Conservation (phyloP, 2,329 filamentous ascomycete genomes). For the Colletotrichum incanum region DNA sequence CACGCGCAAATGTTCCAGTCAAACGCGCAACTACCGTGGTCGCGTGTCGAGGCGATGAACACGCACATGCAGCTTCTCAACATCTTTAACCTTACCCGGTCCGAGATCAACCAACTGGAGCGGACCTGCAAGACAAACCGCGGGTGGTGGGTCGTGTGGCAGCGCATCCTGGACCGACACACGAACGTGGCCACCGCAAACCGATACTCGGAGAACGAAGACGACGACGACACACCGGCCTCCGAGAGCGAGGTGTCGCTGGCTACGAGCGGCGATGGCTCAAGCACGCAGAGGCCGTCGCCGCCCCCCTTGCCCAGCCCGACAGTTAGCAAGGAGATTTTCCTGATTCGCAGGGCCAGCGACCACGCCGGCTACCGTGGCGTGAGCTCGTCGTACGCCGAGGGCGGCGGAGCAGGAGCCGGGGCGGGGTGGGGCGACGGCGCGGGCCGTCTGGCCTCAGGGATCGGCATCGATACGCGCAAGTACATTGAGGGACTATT, state of each 20-base stretch:
- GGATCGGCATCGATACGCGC: conserved; percentile 83
- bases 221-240: background rate
- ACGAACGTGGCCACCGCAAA: conserved; percentile 1
- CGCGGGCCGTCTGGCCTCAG: conserved; percentile 75
- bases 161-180: conserved; percentile 63
- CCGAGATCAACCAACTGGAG: conserved; percentile 65
- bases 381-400: conserved; percentile 52
- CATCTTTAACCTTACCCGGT: conserved; percentile 65
- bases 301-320: conserved; percentile 12
- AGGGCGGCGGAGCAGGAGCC: conserved; percentile 55
- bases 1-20: conserved; percentile 47
- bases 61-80: conserved; percentile 77
- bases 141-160: conserved; percentile 82
- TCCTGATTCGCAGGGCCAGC: conserved; percentile 73
- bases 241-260: conserved; percentile 22
- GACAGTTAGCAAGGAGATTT: conserved; percentile 70
- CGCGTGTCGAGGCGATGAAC: conserved; percentile 74
- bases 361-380: conserved; percentile 64
- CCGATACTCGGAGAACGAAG: background rate
- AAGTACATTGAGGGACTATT: conserved; percentile 82
- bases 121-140: conserved; percentile 76
- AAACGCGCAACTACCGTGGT: conserved; percentile 60
- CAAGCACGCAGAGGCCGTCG: conserved; percentile 13
- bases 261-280: conserved; percentile 18
- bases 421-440: conserved; percentile 66